Conservation (phyloP, 306 rosid genomes). For the Erythrophleum fordii region DNA sequence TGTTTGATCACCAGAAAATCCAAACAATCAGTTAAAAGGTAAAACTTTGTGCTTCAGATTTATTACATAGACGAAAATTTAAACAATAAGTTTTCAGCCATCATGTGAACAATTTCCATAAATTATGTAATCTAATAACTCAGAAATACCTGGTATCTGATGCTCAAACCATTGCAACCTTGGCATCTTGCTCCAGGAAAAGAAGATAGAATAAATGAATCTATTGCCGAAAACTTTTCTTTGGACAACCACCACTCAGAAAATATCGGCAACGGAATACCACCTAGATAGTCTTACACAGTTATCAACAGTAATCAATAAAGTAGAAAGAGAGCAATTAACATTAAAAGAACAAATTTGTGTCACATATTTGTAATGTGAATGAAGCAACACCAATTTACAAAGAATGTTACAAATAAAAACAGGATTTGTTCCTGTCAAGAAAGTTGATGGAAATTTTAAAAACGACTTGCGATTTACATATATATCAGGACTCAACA, state of each 20-base stretch:
- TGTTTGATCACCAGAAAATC: conserved; percentile 16
- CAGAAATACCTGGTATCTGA: conserved; percentile 80
- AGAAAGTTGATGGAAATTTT: not conserved
- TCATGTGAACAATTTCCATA: not conserved
- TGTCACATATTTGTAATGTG: conserved; percentile 10
- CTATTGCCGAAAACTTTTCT: conserved; percentile 78
- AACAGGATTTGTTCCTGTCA: not conserved
- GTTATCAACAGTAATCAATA: conserved; percentile 30
- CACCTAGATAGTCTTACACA: conserved; percentile 56
- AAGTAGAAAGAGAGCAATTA: conserved; percentile 25
- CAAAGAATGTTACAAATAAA: not conserved
- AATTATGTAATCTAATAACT: conserved; percentile 18
- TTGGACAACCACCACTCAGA: conserved; percentile 97
- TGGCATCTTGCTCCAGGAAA: conserved; percentile 70
- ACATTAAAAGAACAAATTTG: conserved; percentile 7
- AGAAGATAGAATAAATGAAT: conserved; percentile 80
- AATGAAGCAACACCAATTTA: not conserved
- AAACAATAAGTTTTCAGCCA: conserved; percentile 14
- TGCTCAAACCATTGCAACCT: conserved; percentile 86
- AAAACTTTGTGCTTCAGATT: conserved; percentile 18
- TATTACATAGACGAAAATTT: conserved; percentile 17
- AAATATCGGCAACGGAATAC: conserved; percentile 88
- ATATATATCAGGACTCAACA: not conserved
- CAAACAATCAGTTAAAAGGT: not conserved
- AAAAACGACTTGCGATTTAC: not conserved